Conservation (phyloP, 768 basidiomycete genomes). For the Termitomyces sp. region DNA sequence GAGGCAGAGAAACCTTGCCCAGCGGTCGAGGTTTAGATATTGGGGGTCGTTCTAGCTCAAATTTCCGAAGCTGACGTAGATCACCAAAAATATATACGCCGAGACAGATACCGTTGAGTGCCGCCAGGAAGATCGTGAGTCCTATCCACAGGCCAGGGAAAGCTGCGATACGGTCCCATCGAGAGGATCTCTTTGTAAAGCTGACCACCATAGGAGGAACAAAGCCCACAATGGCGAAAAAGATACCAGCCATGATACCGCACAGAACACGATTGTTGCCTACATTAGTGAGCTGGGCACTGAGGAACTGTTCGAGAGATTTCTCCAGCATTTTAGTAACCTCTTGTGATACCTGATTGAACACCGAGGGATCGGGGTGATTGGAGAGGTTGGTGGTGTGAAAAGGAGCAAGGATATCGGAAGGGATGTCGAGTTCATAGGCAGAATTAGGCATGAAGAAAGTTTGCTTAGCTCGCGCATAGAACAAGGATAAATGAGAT, state of each 20-base stretch:
- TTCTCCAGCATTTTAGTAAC: constrained; percentile 57
- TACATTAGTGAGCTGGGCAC: constrained; percentile 67
- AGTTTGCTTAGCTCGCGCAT: constrained; percentile 74
- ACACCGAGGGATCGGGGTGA: constrained; percentile 66
- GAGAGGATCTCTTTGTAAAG: constrained; percentile 41
- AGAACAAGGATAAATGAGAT: constrained; percentile 66
- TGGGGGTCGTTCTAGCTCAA: constrained; percentile 69
- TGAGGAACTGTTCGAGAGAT: constrained; percentile 63
- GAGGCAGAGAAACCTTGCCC: constrained; percentile 21
- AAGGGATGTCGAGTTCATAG: constrained; percentile 71
- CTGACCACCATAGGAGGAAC: constrained; percentile 46
- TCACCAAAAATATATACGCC: constrained; percentile 82
- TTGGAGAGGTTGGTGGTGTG: constrained; percentile 38
- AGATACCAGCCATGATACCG: constrained; percentile 61
- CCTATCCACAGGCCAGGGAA: constrained; percentile 73
- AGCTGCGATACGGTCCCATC: constrained; percentile 57
- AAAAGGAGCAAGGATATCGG: constrained; percentile 60
- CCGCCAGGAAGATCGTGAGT: constrained; percentile 55
- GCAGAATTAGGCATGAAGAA: constrained; percentile 71
- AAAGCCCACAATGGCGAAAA: constrained; percentile 44
- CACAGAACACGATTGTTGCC: constrained; percentile 68
- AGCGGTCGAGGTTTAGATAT: constrained; percentile 50
- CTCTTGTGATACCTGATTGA: constrained; percentile 56
- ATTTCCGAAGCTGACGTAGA: constrained; percentile 71
- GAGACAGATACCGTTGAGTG: constrained; percentile 70